These are phyloP conservation scores for Ballota nigra DNA, from an alignment of 257 asterid species.

Conservation along the genomic window DNA sequence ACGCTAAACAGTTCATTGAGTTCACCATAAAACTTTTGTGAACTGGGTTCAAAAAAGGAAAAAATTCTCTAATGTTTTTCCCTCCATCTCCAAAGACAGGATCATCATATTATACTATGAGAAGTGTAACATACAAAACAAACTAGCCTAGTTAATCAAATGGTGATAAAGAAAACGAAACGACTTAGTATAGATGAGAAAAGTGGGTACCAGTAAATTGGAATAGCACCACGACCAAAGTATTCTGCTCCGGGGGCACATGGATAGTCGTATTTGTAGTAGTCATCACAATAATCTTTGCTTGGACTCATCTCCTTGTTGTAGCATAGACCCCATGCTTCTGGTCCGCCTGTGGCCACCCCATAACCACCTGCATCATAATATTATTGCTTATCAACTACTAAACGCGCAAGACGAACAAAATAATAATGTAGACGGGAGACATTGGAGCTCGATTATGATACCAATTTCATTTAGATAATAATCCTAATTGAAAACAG, in stretches of 20 bases:
- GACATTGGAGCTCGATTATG: neutral
- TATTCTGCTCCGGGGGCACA: slow-evolving; percentile 78
- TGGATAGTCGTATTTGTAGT: slow-evolving; percentile 49
- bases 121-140: neutral
- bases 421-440: neutral
- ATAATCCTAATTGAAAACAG: neutral
- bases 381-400: neutral
- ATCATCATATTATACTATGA: neutral
- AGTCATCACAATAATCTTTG: slow-evolving; percentile 46
- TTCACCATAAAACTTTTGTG: no score
- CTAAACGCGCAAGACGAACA: neutral
- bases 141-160: neutral
- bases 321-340: slow-evolving; percentile 93
- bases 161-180: neutral
- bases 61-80: neutral
- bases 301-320: slow-evolving; percentile 65
- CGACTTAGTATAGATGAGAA: neutral
- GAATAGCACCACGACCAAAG: slow-evolving; percentile 92
- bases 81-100: neutral
- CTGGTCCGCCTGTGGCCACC: slow-evolving; percentile 92
- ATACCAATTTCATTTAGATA: neutral
- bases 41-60: no score
- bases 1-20: no score
- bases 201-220: slow-evolving; percentile 64
- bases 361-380: slow-evolving; percentile 76